These are phyloP conservation scores for Rhodofomes roseus DNA, from an alignment of 1,284 basidiomycete species.

Conservation along the genomic window DNA sequence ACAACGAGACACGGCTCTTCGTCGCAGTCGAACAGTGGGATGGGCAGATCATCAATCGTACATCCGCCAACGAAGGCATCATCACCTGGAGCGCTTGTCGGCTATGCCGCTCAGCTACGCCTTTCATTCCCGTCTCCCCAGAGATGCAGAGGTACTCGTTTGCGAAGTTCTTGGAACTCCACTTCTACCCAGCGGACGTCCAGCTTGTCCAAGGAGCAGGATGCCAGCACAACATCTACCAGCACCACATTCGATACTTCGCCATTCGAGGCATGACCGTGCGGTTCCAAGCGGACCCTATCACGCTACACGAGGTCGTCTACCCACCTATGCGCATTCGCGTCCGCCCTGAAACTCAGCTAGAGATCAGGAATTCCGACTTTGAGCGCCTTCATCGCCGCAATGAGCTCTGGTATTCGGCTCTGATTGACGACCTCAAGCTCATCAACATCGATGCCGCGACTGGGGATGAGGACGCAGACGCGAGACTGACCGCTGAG, in stretches of 20 bases:
- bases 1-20: constrained; percentile 82
- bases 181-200: constrained; percentile 87
- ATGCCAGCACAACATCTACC: constrained; percentile 93
- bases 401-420: constrained; percentile 70
- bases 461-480: constrained; percentile 68
- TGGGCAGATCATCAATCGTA: constrained; percentile 58
- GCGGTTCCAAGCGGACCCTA: constrained; percentile 85
- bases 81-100: constrained; percentile 94
- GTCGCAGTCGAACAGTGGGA: constrained; percentile 89
- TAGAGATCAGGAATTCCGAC: constrained; percentile 88
- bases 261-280: constrained; percentile 82
- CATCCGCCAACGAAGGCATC: constrained; percentile 64
- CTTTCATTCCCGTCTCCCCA: constrained; percentile 87
- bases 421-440: constrained; percentile 69
- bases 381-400: constrained; percentile 76
- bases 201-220: constrained; percentile 78
- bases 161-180: constrained; percentile 88
- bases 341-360: constrained; percentile 80
- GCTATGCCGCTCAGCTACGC: constrained; percentile 77
- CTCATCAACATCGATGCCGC: constrained; percentile 74
- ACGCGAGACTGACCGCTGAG: constrained; percentile 54
- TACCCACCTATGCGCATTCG: constrained; percentile 88
- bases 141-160: constrained; percentile 95
- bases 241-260: constrained; percentile 93
- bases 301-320: constrained; percentile 82